Evolutionary conservation across 2,329 filamentous ascomycete genomes (phyloP), one percentile per base, ranked within the genome.

Genomic region (Cladosporium sp.): DNA sequence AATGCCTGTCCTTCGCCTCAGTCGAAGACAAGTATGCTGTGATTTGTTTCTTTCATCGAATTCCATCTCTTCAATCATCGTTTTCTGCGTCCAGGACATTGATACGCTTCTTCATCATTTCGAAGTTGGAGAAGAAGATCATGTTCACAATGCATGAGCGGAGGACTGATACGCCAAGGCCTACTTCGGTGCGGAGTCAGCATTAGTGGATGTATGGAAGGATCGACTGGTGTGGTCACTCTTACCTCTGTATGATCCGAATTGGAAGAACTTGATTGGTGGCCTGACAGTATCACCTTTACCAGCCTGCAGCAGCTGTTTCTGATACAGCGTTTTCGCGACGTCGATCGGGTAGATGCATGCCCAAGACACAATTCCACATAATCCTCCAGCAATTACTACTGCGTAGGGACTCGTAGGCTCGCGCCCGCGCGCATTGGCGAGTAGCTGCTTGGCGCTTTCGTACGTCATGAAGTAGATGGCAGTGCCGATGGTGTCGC

Each of bases 401-500:
- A 94, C 89, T 15, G 90, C 88, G 57, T 90, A 72, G n/a, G 89
- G 89, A 68, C 88, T 89, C 51, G 88, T 90, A n/a, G 89, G 85
- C 7, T 87, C 86, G 61, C 82, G 82, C 63, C 88, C 88, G 50
- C 88, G 84, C 63, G 89, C 85, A 15, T 89, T 90, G 19, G 88
- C 89, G 63, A 92, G 82, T 22, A 93, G 76, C 72, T 94, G 90
- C 71, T 95, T 95, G 66, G 86, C 85, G 71, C 88, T 92, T 74
- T 95, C 90, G 72, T 95, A 95, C 30, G 90, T 92, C 76, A 89
- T 90, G 70, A 95, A 95, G 73, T 95, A 95, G 59, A 93, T 90
- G 30, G 85, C 84, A 1, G 90, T 95, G 56, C 90, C 90, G 61
- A 94, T 79, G 0, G 89, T 92, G 74, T 95, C 90, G 61, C 90